Percentiles rank a stretch among this genome's conserved stretches.
Conservation (phyloP, 768 basidiomycete species). For the Trametes cinnabarina region DNA sequence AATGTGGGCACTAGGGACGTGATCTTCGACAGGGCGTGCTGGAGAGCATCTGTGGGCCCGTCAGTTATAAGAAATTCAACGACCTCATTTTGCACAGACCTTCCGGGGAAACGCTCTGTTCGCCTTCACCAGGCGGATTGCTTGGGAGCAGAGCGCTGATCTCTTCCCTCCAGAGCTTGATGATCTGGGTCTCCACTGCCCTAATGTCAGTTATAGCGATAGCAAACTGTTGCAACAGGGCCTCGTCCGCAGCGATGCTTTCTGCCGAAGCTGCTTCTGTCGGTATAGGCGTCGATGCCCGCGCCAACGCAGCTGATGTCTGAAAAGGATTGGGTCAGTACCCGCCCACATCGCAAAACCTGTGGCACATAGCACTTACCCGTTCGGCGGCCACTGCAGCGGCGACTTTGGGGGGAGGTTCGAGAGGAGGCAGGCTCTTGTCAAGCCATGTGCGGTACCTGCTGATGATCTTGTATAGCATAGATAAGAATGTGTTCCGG, state of each 20-base stretch:
- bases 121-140: constrained; percentile 19
- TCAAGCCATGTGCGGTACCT: constrained; percentile 82
- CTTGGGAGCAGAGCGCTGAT: constrained; percentile 63
- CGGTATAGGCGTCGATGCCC: constrained; percentile 53
- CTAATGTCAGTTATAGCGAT: constrained; percentile 69
- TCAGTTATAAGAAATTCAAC: not conserved
- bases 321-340: not conserved
- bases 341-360: no score
- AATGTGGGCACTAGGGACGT: constrained; percentile 54
- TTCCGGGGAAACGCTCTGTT: constrained; percentile 44
- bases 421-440: constrained; percentile 44
- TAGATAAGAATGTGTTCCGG: not conserved
- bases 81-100: constrained; percentile 37
- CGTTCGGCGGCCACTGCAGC: constrained; percentile 36
- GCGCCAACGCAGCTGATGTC: constrained; percentile 30
- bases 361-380: no score
- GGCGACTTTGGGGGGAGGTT: constrained; percentile 36
- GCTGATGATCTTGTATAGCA: constrained; percentile 60
- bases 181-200: constrained; percentile 49
- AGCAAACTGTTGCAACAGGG: constrained; percentile 60
- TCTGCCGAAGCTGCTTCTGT: constrained; percentile 54
- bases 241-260: constrained; percentile 58
- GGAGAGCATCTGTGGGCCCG: constrained; percentile 49
- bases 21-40: constrained; percentile 48
- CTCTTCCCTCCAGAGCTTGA: constrained; percentile 65